Base-by-base conservation (phyloP, 176 grass and related monocot species). In the Avena eriantha region DNA sequence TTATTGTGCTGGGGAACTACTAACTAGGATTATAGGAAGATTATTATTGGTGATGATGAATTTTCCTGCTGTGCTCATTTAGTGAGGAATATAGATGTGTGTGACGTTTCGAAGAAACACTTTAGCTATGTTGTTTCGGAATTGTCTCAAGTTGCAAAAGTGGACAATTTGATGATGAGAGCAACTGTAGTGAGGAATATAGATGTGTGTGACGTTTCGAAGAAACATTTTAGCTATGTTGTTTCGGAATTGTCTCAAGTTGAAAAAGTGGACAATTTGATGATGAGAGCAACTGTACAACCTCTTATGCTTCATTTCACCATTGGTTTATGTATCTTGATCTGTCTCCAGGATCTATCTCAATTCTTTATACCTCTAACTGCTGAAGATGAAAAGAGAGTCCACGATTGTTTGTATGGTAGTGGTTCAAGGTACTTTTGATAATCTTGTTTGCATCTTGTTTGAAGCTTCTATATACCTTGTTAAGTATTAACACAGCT, bases 361-460 rank as follows among this genome's bases (percentile, higher is more conserved):
- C 88, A 88, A 73, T 64, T 83, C 64, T 94, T 93, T 88, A 69
- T 18, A 80, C 87, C 79, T 84, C 78, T 97, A 45, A 93, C 92
- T 61, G 76, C 48, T 21, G 84, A 97, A 89, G 95, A 97, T 84
- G 79, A 91, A 81, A 60, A 72, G 18, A 79, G 78, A 80, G 86
- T 95, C 12, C 13, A 46, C 9, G 29, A 56, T 36, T 90, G 82
- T 70, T 85, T 97, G 77, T 77, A 83, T 21, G 65, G 73, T 76
- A 73, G 26, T 71, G 92, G 91, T 78, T 77, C 78, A 49, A 94
- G 90, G 88, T 88, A 87, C 34, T 43, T 71, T 83, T 85, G 19
- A 83, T 15, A 8, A 85, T 17, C 45, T 47, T 79, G 56, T 2
- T 33, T 73, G 43, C 24, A 50, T 78, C 22, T 55, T 24, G 41